Evolutionary conservation across 495 filamentous ascomycete genomes (phyloP).

Genomic region (Trichoderma virens): DNA sequence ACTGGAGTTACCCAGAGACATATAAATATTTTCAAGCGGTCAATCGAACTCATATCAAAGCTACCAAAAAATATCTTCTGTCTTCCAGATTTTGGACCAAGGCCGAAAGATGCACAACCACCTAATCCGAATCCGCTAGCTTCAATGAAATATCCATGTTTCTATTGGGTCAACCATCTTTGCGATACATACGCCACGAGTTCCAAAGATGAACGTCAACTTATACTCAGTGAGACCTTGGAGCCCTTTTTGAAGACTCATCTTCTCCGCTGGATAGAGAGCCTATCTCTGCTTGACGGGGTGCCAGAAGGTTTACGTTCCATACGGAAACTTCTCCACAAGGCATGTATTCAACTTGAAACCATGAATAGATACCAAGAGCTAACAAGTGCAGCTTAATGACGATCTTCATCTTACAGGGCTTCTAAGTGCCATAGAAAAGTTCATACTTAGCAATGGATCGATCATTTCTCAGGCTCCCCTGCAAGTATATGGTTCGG

Average conservation of each 20-base stretch:
- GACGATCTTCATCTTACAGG: not conserved
- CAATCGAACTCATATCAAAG: not conserved
- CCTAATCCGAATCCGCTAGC: not conserved
- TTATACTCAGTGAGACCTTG: not conserved
- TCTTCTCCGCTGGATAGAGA: not conserved
- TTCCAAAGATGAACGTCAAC: not conserved
- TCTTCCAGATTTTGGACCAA: not conserved
- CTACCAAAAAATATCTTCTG: not conserved
- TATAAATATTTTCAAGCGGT: constrained; percentile 17
- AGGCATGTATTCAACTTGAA: not conserved
- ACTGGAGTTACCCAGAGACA: not conserved
- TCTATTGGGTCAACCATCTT: not conserved
- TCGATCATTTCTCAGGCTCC: not conserved
- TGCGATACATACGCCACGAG: not conserved
- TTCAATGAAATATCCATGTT: not conserved
- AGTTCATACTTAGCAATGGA: not conserved
- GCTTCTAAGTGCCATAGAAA: not conserved
- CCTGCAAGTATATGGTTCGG: not conserved
- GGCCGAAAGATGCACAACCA: not conserved
- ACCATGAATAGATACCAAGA: not conserved
- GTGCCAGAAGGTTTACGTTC: not conserved
- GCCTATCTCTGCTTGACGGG: not conserved
- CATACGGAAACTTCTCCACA: not conserved
- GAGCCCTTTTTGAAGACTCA: not conserved
- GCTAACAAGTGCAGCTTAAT: not conserved